Conservation (phyloP, 345 rosid species). For the Alliaria petiolata region DNA sequence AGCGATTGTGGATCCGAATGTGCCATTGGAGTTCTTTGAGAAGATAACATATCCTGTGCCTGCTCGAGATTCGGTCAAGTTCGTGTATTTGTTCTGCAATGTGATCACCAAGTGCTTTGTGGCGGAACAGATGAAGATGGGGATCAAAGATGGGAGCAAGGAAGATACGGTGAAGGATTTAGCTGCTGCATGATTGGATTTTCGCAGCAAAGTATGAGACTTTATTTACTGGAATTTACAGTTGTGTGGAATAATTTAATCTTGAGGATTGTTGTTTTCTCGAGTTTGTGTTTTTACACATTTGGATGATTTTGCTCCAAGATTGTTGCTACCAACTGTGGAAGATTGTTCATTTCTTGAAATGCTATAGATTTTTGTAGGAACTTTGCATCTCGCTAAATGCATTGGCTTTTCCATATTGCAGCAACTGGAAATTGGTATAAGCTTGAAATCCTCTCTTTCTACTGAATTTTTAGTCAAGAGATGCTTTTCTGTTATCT, state of each 20-base stretch:
- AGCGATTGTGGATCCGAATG: conserved; percentile 75
- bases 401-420: no score
- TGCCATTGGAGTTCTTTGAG: conserved; percentile 74
- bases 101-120: conserved; percentile 84
- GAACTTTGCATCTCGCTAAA: no score
- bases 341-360: conserved; percentile 5
- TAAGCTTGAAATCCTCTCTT: no score
- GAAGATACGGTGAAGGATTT: conserved; percentile 5
- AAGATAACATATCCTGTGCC: conserved; percentile 88
- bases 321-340: background rate
- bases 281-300: background rate
- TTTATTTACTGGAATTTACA: conserved; percentile 4
- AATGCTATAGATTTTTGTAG: background rate
- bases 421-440: no score
- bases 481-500: no score
- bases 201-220: background rate
- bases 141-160: conserved; percentile 17
- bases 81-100: conserved; percentile 90
- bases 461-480: no score
- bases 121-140: conserved; percentile 65
- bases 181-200: conserved; percentile 2
- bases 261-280: background rate
- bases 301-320: background rate
- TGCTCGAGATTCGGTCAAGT: conserved; percentile 87
- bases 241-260: conserved; percentile 7